Evolutionary conservation across 78 protist genomes (phyloP).

Genomic region (Dictyostelium brefeldianum): DNA sequence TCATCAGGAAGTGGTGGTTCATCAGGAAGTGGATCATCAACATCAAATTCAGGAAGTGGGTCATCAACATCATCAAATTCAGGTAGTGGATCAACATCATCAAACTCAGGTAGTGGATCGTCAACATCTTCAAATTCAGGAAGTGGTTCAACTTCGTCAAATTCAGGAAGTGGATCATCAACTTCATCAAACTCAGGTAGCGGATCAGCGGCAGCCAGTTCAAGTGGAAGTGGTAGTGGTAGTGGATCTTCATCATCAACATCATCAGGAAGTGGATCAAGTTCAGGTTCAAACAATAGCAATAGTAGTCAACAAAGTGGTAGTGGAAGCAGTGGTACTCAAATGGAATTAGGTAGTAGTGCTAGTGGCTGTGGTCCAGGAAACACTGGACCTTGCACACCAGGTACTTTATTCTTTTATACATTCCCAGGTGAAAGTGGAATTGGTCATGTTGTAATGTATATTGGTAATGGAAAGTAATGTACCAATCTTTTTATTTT

Average conservation of each 20-base stretch:
- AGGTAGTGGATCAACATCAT: neutral
- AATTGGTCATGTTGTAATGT: constrained; percentile 53
- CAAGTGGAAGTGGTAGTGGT: neutral
- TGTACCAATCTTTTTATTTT: too few species aligned
- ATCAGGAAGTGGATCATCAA: constrained; percentile 3
- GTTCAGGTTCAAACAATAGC: neutral
- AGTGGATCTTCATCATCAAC: neutral
- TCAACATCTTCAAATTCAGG: neutral
- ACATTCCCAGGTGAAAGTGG: constrained; percentile 33
- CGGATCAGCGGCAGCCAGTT: neutral
- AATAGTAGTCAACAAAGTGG: neutral
- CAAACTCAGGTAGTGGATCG: constrained; percentile 23
- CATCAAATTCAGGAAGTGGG: too few species aligned
- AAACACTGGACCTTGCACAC: neutral
- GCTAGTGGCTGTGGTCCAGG: neutral
- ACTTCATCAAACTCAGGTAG: neutral
- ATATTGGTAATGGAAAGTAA: constrained; percentile 34
- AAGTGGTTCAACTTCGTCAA: neutral
- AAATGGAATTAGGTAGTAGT: neutral
- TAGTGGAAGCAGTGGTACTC: neutral
- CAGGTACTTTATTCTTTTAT: constrained; percentile 50
- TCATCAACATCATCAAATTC: neutral
- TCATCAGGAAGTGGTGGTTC: constrained; percentile 6
- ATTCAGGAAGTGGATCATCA: neutral
- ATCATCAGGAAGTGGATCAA: neutral